Evolutionary conservation across 345 rosid species (phyloP).

Genomic region (Combretum micranthum): DNA sequence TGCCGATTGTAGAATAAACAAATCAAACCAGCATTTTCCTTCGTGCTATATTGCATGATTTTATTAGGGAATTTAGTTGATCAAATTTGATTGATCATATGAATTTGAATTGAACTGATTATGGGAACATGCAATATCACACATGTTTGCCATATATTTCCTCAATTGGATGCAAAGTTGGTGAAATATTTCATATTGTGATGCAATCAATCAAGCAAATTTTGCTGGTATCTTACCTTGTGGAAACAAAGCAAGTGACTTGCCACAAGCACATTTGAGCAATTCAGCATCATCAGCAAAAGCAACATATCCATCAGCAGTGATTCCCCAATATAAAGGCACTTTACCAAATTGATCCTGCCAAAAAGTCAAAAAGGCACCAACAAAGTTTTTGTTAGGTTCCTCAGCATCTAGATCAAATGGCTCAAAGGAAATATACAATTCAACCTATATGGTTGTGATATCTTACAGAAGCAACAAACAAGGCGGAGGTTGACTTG

Average conservation of each 20-base stretch:
- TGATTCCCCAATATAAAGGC: constrained; percentile 91
- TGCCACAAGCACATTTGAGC: constrained; percentile 92
- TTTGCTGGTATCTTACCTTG: constrained; percentile 34
- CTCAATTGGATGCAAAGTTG: no score
- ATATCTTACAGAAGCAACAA: constrained; percentile 43
- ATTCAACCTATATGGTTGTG: background rate
- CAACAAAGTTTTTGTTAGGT: background rate
- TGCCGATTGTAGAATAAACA: constrained; percentile 7
- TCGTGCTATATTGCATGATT: no score
- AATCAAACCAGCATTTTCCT: background rate
- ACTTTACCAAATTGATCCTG: constrained; percentile 92
- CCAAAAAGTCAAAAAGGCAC: background rate
- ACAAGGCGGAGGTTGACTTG: constrained; percentile 69
- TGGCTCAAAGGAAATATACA: background rate
- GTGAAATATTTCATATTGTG: no score
- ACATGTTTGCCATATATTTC: no score
- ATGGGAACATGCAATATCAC: no score
- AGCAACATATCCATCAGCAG: constrained; percentile 84
- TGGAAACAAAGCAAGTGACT: constrained; percentile 94
- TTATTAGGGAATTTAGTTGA: no score
- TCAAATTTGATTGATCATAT: background rate
- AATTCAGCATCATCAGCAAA: constrained; percentile 78
- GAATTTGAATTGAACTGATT: background rate
- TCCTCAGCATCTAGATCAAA: background rate
- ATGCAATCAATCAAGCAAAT: no score